phyloP scores from a whole-genome alignment of 148 eudicot genomes.

The Persicaria tinctoria region DNA sequence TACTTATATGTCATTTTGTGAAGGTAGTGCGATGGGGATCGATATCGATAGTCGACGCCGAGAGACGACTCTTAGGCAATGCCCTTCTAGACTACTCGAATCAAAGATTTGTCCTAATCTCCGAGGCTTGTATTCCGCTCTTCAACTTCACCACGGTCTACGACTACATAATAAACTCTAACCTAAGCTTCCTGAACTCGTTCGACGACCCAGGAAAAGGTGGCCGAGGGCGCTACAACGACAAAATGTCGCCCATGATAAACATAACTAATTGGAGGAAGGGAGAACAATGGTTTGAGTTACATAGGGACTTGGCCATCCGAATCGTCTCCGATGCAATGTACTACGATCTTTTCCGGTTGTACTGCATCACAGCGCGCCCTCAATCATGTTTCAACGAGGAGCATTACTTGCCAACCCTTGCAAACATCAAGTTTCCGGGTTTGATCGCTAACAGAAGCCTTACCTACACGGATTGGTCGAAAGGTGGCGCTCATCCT shows the following conservation, averaged over 20 bases:
- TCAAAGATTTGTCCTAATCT: conserved; percentile 59
- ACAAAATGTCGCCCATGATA: conserved; percentile 40
- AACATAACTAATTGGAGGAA: conserved; percentile 56
- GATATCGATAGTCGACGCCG: conserved; percentile 75
- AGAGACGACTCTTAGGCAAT: conserved; percentile 62
- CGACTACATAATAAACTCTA: conserved; percentile 40
- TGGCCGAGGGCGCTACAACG: conserved; percentile 57
- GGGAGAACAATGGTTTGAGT: conserved; percentile 74
- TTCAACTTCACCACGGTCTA: conserved; percentile 70
- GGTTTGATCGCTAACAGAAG: conserved; percentile 48
- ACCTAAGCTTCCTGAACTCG: conserved; percentile 40
- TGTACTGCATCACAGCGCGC: background rate
- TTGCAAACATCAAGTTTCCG: conserved; percentile 32
- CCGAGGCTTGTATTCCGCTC: conserved; percentile 78
- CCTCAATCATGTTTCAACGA: conserved; percentile 52
- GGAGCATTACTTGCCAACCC: conserved; percentile 77
- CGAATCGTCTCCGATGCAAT: conserved; percentile 38
- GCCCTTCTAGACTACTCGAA: conserved; percentile 62
- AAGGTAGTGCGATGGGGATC: conserved; percentile 81
- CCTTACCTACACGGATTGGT: conserved; percentile 77
- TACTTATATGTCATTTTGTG: background rate
- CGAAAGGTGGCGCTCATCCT: conserved; percentile 32
- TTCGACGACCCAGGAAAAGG: conserved; percentile 40
- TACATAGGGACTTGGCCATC: conserved; percentile 50
- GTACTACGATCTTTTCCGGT: conserved; percentile 32